These are phyloP conservation scores for Amanita rubescens DNA, from an alignment of 768 basidiomycete genomes.

Conservation along the genomic window DNA sequence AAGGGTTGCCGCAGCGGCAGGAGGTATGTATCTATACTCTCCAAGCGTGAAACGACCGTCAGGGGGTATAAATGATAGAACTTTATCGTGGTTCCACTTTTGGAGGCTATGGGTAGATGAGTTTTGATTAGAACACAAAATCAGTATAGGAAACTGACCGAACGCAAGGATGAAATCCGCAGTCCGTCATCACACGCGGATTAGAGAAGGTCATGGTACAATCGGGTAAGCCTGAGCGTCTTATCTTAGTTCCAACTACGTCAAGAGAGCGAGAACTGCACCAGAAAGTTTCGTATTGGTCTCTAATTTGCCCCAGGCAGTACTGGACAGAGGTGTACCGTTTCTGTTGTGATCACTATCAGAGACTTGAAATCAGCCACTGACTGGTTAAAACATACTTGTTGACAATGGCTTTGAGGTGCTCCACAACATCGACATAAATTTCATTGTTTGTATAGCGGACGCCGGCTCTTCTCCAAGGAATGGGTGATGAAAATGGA, in stretches of 20 bases:
- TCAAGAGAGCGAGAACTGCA: conserved; percentile 18
- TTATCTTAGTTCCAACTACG: neutral
- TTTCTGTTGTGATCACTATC: conserved; percentile 34
- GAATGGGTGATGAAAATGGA: conserved; percentile 83
- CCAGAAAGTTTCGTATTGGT: conserved; percentile 74
- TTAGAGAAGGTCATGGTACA: conserved; percentile 72
- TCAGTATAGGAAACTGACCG: conserved; percentile 41
- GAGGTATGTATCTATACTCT: conserved; percentile 67
- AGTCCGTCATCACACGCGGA: conserved; percentile 64
- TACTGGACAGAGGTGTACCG: conserved; percentile 58
- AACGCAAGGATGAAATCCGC: conserved; percentile 89
- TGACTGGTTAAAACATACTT: conserved; percentile 43
- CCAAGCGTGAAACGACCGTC: conserved; percentile 83
- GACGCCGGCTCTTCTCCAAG: conserved; percentile 85
- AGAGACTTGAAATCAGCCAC: neutral
- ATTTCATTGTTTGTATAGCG: conserved; percentile 87
- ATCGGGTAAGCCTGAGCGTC: conserved; percentile 74
- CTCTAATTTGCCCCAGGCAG: conserved; percentile 72
- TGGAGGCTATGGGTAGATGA: conserved; percentile 44
- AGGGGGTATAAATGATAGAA: conserved; percentile 87
- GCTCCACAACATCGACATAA: conserved; percentile 86
- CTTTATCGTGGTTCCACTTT: conserved; percentile 70
- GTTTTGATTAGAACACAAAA: neutral
- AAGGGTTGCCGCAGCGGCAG: conserved; percentile 15
- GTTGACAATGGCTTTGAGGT: conserved; percentile 71